phyloP scores from a whole-genome alignment of 805 yeast species.

The Suhomyces emberorum region DNA sequence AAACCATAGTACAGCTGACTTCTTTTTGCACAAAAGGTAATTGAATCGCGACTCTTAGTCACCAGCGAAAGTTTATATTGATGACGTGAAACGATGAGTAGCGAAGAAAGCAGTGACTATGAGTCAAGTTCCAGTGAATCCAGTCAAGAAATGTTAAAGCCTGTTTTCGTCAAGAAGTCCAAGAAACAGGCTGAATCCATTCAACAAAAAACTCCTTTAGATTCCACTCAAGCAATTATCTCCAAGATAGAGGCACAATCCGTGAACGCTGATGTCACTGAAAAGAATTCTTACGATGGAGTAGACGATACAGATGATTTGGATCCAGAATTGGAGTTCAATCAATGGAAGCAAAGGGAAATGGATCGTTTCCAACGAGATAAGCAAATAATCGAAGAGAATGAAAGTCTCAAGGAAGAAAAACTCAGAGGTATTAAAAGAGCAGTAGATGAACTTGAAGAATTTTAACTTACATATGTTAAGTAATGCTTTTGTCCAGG shows the following conservation, averaged over 20 bases:
- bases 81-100: constrained; percentile 1
- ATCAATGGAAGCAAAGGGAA: constrained; percentile 41
- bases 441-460: neutral
- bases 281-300: constrained; percentile 13
- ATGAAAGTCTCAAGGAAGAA: constrained; percentile 12
- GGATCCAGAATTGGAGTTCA: constrained; percentile 47
- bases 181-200: neutral
- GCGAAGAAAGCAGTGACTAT: constrained; percentile 2
- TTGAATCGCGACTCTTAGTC: neutral
- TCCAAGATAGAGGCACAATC: neutral
- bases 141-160: constrained; percentile 4
- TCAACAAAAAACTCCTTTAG: neutral
- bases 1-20: too few species aligned
- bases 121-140: constrained; percentile 1
- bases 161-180: constrained; percentile 7
- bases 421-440: constrained; percentile 1
- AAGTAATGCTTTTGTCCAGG: too few species aligned
- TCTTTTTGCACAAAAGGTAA: too few species aligned
- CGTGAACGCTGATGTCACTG: neutral
- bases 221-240: neutral
- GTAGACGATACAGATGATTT: constrained; percentile 59
- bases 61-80: neutral
- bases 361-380: constrained; percentile 37
- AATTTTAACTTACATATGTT: too few species aligned
- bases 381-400: constrained; percentile 10